Conservation (phyloP, 768 basidiomycete genomes). For the Lactifluus piperatus region DNA sequence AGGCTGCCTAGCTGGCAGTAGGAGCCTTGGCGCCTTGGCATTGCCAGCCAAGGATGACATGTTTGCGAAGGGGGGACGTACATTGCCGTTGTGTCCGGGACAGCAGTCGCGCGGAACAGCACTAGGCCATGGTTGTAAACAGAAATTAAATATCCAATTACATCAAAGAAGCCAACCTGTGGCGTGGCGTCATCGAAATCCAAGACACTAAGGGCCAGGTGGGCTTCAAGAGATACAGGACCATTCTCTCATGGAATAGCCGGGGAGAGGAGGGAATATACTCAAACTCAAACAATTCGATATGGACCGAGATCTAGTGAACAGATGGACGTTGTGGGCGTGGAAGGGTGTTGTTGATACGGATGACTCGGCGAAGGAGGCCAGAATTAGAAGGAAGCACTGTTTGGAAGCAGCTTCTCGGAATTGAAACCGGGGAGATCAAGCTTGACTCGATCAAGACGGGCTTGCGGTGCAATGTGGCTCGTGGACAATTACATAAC, state of each 20-base stretch:
- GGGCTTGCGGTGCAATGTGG: background rate
- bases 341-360: background rate
- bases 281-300: too few relatives aligned
- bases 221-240: too few relatives aligned
- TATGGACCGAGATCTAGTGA: background rate
- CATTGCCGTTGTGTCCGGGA: background rate
- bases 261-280: background rate
- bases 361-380: background rate
- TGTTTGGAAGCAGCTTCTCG: background rate
- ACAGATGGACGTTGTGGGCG: background rate
- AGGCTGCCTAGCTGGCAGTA: background rate
- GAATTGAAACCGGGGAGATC: background rate
- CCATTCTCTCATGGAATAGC: too few relatives aligned
- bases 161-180: background rate
- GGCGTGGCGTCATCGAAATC: background rate
- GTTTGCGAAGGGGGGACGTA: too few relatives aligned
- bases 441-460: too few relatives aligned
- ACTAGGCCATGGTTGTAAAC: background rate
- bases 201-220: too few relatives aligned
- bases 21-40: background rate
- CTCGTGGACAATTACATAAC: background rate
- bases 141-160: background rate
- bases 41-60: background rate
- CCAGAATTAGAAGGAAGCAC: background rate
- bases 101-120: background rate